These are phyloP conservation scores for Rhizoclosmatium globosum DNA, from an alignment of 192 early-diverging fungal genomes.

Conservation along the genomic window DNA sequence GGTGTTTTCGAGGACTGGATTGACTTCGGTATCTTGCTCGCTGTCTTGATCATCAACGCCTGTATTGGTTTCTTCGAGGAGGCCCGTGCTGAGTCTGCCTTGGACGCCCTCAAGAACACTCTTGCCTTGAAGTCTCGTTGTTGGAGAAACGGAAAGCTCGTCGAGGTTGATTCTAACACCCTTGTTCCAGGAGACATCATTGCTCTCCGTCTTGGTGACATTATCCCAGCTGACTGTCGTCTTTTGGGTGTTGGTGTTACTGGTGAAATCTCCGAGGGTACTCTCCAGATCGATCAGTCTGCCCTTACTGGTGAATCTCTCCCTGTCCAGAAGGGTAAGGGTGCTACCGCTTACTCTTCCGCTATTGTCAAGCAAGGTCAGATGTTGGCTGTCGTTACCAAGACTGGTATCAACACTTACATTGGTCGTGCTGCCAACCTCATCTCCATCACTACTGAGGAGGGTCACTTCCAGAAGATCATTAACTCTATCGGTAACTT, in stretches of 20 bases:
- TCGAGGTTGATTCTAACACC: constrained; percentile 76
- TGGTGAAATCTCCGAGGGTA: constrained; percentile 75
- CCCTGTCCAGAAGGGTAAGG: constrained; percentile 86
- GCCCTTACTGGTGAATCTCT: constrained; percentile 95
- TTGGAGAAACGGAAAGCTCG: constrained; percentile 84
- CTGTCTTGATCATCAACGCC: constrained; percentile 89
- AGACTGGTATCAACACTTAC: constrained; percentile 93
- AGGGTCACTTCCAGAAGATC: constrained; percentile 94
- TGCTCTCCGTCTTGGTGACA: constrained; percentile 91
- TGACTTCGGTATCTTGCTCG: constrained; percentile 86
- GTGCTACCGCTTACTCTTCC: constrained; percentile 87
- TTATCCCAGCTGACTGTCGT: constrained; percentile 91
- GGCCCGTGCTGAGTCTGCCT: constrained; percentile 89
- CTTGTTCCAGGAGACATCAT: constrained; percentile 95
- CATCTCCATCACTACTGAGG: constrained; percentile 88
- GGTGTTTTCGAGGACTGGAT: constrained; percentile 84
- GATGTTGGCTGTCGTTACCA: constrained; percentile 92
- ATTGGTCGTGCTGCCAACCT: constrained; percentile 94
- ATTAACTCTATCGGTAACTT: constrained; percentile 91
- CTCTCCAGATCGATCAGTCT: constrained; percentile 90
- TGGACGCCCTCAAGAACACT: constrained; percentile 94
- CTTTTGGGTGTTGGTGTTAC: constrained; percentile 68
- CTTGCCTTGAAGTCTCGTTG: constrained; percentile 85
- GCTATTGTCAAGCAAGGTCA: constrained; percentile 95
- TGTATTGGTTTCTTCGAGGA: constrained; percentile 94